Evolutionary conservation across 2,329 filamentous ascomycete genomes (phyloP).

Genomic region (Kalmusia sp.): DNA sequence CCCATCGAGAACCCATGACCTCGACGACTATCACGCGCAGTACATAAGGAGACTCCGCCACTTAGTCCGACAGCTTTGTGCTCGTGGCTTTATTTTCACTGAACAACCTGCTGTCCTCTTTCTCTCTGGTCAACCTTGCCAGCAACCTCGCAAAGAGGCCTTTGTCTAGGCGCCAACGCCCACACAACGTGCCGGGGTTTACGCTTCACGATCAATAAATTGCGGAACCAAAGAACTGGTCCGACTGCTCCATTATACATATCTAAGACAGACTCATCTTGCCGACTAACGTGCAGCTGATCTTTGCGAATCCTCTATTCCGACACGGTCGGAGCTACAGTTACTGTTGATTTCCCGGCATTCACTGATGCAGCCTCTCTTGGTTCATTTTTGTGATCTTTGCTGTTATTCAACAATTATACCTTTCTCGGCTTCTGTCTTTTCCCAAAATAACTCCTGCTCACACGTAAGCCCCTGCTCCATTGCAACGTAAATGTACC

Average conservation of each 20-base stretch:
- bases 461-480: constrained; percentile 52
- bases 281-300: constrained; percentile 30
- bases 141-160: constrained; percentile 25
- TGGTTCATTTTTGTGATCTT: constrained; percentile 46
- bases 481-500: constrained; percentile 26
- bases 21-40: constrained; percentile 24
- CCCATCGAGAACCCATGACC: constrained; percentile 42
- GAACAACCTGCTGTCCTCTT: constrained; percentile 10
- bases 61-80: constrained; percentile 1
- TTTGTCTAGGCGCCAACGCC: constrained; percentile 32
- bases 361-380: constrained; percentile 43
- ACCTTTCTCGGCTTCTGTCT: constrained; percentile 50
- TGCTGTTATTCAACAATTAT: constrained; percentile 50
- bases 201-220: constrained; percentile 14
- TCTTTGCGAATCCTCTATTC: neutral
- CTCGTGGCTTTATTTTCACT: constrained; percentile 17
- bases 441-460: constrained; percentile 53
- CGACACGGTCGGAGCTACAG: constrained; percentile 10
- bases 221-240: constrained; percentile 22
- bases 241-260: constrained; percentile 16
- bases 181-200: constrained; percentile 16
- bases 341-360: constrained; percentile 23
- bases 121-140: constrained; percentile 10
- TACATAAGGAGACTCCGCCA: constrained; percentile 34
- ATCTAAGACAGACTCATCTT: constrained; percentile 21